Evolutionary conservation across 129 eudicot genomes (phyloP), one percentile per base, ranked within the genome.

Genomic region (Artemisia tridentata): DNA sequence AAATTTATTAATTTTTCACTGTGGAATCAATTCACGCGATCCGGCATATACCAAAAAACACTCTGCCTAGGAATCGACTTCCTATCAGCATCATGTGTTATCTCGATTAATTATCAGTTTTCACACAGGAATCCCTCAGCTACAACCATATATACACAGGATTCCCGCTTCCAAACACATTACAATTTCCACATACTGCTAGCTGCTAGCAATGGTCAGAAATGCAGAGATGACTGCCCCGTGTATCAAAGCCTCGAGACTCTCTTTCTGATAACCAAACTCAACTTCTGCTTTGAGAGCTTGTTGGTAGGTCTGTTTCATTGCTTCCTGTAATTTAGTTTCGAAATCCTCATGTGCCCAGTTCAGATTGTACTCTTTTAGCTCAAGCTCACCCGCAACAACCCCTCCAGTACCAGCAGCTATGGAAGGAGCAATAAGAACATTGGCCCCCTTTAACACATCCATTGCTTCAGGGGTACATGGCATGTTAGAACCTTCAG

Each of bases 321-420:
- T 93, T 29, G 99, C 92, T 72, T 93, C 97, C 99, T 90, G 97
- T 75, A 93, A 60, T 81, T 93, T 93, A 72, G 96, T 71, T 81
- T 93, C 97, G 63, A 93, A 90, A 68, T 93, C 99, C 73, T 87
- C 97, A 17, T 97, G 99, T 34, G 97, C 85, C 92, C 98, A 89
- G 74, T 87, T 89, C 66, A 87, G 63, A 70, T 83, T 92, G 74
- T 87, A 89, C 78, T 88, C 98, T 79, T 85, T 87, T 65, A 90
- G 86, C 78, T 93, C 99, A 54, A 87, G 92, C 84, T 93, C 99
- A 46, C 99, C 99, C 47, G 99, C 99, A 84, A 85, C 96, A 63
- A 93, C 93, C 96, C 99, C 99, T 82, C 97, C 97, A 15, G 87
- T 89, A 72, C 99, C 99, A 71, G 97, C 96, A 69, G 99, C 97